phyloP scores from a whole-genome alignment of 2,329 filamentous ascomycete genomes.

The Aureobasidium sp. region DNA sequence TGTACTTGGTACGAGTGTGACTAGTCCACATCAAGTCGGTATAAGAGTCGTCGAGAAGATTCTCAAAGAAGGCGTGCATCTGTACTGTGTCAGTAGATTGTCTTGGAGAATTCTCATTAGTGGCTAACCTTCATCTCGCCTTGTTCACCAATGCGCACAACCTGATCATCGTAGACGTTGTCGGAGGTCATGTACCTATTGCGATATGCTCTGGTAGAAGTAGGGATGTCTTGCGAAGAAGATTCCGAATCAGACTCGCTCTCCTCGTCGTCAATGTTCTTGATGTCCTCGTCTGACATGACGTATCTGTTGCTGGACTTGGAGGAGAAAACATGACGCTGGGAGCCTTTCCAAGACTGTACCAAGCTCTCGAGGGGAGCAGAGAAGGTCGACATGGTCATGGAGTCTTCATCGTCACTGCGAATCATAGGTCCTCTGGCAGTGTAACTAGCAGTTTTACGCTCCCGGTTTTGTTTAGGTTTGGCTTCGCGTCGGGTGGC shows the following conservation, averaged over 20 bases:
- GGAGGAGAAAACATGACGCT: background rate
- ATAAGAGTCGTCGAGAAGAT: background rate
- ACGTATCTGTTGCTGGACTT: background rate
- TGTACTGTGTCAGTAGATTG: background rate
- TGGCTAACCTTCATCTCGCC: conserved; percentile 4
- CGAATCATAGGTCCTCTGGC: too few relatives aligned
- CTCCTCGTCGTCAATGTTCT: background rate
- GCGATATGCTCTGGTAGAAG: too few relatives aligned
- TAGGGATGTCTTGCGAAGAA: too few relatives aligned
- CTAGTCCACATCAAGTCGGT: conserved; percentile 15
- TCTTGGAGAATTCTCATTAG: background rate
- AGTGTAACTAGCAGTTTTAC: too few relatives aligned
- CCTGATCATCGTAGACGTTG: background rate
- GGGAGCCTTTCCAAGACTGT: too few relatives aligned
- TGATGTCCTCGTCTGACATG: background rate
- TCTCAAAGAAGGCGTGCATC: background rate
- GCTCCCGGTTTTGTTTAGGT: too few relatives aligned
- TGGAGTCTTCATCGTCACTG: too few relatives aligned
- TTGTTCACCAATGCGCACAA: background rate
- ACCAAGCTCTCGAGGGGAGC: too few relatives aligned
- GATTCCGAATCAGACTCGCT: background rate
- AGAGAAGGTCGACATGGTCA: too few relatives aligned
- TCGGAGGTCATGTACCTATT: too few relatives aligned
- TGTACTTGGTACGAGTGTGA: conserved; percentile 5
- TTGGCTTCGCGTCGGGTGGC: too few relatives aligned